A percentile compares a stretch with the other conserved stretches of the same genome.
These are phyloP conservation scores for Phialophora chinensis DNA, from an alignment of 2,329 filamentous ascomycete genomes.

Conservation along the genomic window DNA sequence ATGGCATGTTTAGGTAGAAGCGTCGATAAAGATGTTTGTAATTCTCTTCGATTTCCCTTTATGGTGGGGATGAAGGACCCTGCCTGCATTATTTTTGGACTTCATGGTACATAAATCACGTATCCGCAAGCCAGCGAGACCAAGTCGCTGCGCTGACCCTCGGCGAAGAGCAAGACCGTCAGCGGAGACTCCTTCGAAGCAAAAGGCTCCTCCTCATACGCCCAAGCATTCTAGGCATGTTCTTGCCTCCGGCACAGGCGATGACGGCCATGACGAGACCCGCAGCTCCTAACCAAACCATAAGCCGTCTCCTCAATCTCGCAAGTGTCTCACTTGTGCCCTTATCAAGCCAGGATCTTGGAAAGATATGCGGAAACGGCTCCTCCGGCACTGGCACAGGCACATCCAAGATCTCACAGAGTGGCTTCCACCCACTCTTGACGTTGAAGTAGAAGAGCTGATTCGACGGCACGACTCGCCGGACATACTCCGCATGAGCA, in stretches of 20 bases:
- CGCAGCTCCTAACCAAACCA: background rate
- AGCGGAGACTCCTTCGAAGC: background rate
- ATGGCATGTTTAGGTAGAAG: background rate
- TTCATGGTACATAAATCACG: background rate
- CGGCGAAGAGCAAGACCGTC: background rate
- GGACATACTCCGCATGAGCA: constrained; percentile 16
- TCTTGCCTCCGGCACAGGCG: background rate
- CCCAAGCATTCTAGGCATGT: background rate
- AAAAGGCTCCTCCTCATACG: background rate
- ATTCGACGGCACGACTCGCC: constrained; percentile 5
- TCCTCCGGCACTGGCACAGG: constrained; percentile 1
- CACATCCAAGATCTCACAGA: constrained; percentile 15
- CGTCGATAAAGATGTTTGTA: background rate
- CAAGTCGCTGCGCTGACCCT: background rate
- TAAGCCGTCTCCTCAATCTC: background rate
- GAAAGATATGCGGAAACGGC: constrained; percentile 16
- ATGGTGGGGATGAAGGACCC: background rate
- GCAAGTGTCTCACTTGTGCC: constrained; percentile 1
- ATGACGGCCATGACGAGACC: background rate
- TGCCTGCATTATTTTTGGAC: background rate
- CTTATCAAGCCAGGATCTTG: constrained; percentile 9
- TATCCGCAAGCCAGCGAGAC: background rate
- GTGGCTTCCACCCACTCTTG: constrained; percentile 11
- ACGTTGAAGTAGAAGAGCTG: constrained; percentile 19
- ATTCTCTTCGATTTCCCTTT: background rate